Evolutionary conservation across 768 basidiomycete species (phyloP).

Genomic region (Rhizopogon vesiculosus): DNA sequence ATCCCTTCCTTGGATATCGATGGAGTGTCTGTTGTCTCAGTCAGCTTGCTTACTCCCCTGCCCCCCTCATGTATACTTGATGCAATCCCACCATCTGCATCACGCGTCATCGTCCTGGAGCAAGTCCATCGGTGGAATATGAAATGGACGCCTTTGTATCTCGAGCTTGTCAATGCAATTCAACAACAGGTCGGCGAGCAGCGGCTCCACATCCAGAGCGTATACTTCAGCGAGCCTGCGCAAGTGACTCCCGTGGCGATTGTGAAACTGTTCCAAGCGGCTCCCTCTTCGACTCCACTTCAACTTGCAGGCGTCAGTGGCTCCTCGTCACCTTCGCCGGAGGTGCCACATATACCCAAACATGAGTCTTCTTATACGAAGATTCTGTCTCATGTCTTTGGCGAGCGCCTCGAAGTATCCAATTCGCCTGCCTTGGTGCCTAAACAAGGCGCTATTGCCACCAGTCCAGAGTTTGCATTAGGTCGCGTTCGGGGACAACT

Average conservation of each 20-base stretch:
- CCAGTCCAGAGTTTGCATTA: constrained; percentile 92
- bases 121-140: constrained; percentile 72
- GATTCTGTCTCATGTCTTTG: constrained; percentile 79
- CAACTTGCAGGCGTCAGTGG: constrained; percentile 40
- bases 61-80: constrained; percentile 48
- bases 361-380: constrained; percentile 92
- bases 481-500: constrained; percentile 84
- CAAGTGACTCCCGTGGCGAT: constrained; percentile 40
- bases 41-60: constrained; percentile 70
- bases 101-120: constrained; percentile 76
- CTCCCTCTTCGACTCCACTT: constrained; percentile 37
- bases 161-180: constrained; percentile 72
- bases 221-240: constrained; percentile 50
- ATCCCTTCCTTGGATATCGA: constrained; percentile 40
- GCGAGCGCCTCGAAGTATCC: constrained; percentile 71
- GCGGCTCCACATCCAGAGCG: constrained; percentile 55
- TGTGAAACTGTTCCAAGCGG: constrained; percentile 45
- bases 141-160: constrained; percentile 84
- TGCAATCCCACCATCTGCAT: constrained; percentile 57
- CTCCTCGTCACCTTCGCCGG: constrained; percentile 13
- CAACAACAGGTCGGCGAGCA: constrained; percentile 50
- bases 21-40: constrained; percentile 56
- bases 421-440: constrained; percentile 77
- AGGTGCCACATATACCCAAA: constrained; percentile 67
- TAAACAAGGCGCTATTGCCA: constrained; percentile 69